Evolutionary conservation across 73 alveolate genomes (phyloP), one percentile per base, ranked within the genome.

Genomic region (Blepharisma japonicum): DNA sequence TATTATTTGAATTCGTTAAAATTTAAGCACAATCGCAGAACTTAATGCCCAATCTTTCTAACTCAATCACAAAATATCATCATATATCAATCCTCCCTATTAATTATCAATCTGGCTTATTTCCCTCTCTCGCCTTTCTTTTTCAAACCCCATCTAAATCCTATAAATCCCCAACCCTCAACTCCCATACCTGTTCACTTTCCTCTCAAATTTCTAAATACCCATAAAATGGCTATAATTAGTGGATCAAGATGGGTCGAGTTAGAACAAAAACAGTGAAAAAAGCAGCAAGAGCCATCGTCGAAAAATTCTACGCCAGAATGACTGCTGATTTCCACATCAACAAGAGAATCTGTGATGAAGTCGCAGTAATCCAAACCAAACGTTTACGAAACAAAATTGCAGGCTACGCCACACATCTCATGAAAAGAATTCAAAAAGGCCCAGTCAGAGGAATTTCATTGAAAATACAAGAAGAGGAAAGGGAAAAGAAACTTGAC

Each of bases 401-500:
- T 18, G 95, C 95, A 78, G 98, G 99, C 61, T 94, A 82, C 86
- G 95, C 98, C 76, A 90, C 99, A 8, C 97, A 94, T 84, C 79
- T 94, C 86, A 86, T 94, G 93, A 92, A 86, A 89, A 94, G 99
- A 92, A 94, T 94, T 81, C 92, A 90, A 80, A 94, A 91, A 82
- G 99, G 99, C 49, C 97, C 99, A 56, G 99, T 94, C 71, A 94
- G 89, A 84, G 99, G 99, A 20, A 94, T 94, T 89, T 94, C 99
- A 18, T 84, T 84, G 87, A 86, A 92, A 90, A 92, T 94, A 55
- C 55, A 81, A 68, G 87, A 81, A 72, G 88, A 81, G 50, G 88
- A 81, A 56, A 81, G 88, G 76, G 88, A 81, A 53, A 81, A 83
- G 76, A 81, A 79, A 72, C 70, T 81, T 42, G 88, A 81, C 56